Evolutionary conservation across 129 eudicot genomes (phyloP).

Genomic region (Logfia minima): DNA sequence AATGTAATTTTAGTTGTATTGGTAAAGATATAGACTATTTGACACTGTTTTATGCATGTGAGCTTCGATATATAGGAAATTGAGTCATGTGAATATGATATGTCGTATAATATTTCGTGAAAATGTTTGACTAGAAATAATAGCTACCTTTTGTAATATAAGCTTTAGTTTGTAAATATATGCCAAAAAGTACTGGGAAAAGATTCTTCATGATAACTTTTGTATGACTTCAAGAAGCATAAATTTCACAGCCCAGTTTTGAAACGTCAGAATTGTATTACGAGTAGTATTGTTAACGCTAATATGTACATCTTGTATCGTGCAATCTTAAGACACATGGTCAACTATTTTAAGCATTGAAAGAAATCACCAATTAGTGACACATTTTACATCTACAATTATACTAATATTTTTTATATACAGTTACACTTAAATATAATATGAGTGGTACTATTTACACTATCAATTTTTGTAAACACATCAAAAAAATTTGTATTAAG

Average conservation of each 20-base stretch:
- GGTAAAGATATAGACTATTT: neutral
- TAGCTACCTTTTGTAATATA: neutral
- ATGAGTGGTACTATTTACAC: neutral
- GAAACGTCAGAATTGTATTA: neutral
- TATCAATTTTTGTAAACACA: too few relatives aligned
- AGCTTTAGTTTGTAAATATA: neutral
- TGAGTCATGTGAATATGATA: slow-evolving; percentile 1
- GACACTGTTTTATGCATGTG: neutral
- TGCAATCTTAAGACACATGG: neutral
- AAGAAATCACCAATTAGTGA: neutral
- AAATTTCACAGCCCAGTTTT: slow-evolving; percentile 16
- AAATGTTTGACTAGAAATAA: neutral
- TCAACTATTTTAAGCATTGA: neutral
- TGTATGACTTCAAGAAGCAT: slow-evolving; percentile 13
- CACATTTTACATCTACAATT: neutral
- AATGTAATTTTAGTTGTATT: neutral
- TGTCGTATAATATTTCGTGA: neutral
- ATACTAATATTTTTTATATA: too few relatives aligned
- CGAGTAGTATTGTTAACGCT: neutral
- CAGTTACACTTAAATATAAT: neutral
- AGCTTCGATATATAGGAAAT: neutral
- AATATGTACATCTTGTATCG: too few relatives aligned
- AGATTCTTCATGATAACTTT: neutral
- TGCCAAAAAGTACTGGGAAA: neutral
- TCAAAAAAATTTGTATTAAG: too few relatives aligned